Conservation (phyloP, 2,329 filamentous ascomycete genomes). For the Colletotrichum neosansevieriae region DNA sequence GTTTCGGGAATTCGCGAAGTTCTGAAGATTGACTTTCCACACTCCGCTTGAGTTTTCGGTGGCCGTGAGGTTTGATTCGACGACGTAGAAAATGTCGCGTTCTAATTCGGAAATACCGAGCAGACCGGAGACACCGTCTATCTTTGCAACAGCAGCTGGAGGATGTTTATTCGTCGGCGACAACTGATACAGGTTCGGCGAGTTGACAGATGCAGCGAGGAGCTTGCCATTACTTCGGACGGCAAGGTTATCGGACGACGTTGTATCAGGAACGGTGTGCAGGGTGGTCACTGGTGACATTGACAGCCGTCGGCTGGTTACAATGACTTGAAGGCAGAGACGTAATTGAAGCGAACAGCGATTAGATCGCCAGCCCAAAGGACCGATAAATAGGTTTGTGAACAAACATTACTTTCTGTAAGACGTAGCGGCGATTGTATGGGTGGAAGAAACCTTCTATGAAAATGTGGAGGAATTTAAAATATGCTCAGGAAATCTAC, state of each 20-base stretch:
- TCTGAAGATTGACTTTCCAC: constrained; percentile 38
- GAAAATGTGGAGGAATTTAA: too few species aligned
- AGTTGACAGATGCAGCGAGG: constrained; percentile 38
- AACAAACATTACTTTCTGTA: too few species aligned
- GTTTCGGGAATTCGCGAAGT: constrained; percentile 12
- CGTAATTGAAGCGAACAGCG: background rate
- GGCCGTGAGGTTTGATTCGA: constrained; percentile 37
- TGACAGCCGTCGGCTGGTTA: background rate
- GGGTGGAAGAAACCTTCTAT: too few species aligned
- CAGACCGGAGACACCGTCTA: constrained; percentile 20
- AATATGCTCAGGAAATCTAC: too few species aligned
- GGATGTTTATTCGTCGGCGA: constrained; percentile 1
- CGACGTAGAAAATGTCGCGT: constrained; percentile 42
- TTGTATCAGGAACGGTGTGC: background rate
- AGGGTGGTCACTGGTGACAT: constrained; percentile 9
- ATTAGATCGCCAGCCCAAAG: background rate
- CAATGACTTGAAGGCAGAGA: too few species aligned
- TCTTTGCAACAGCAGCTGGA: constrained; percentile 35
- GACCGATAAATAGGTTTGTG: too few species aligned
- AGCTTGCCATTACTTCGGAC: constrained; percentile 41
- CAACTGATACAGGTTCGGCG: constrained; percentile 37
- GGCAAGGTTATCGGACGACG: constrained; percentile 43
- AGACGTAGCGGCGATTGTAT: too few species aligned
- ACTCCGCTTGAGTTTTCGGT: constrained; percentile 28
- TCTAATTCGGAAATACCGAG: constrained; percentile 42